Evolutionary conservation across 1,139 yeast species (phyloP), one percentile per base, ranked within the genome.

Genomic region (Wickerhamomyces sp.): DNA sequence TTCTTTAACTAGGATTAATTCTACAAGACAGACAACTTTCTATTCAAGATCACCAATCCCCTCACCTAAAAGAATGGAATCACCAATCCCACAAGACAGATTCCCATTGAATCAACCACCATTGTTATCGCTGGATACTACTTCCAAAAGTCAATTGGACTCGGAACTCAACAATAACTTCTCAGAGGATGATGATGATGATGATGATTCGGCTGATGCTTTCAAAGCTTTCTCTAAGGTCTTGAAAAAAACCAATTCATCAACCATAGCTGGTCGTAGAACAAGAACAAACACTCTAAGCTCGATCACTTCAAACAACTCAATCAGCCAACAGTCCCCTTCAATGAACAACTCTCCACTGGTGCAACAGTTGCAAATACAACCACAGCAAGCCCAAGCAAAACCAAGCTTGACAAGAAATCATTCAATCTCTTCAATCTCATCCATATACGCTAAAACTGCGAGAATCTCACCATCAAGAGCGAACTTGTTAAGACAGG

Each of bases 181-280:
- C n/a, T 39, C 42, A 10, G 50, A 44, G 13, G 55, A 18, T 3
- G 23, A 44, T 15, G 55, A 18, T 3, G 23, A 44, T 15, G 55
- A 49, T 2, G 46, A 50, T 5, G 43, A 44, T 9, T 49, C 49
- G 10, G 57, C 49, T 7, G 57, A 53, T 42, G 62, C 62, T 1
- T 42, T 54, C 26, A 49, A 52, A 31, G 61, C 62, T 6, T 58
- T 58, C 34, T 53, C 56, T 7, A 49, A 47, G 36, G 55, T 53
- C 4, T 48, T 58, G 1, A 51, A 46, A 27, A 50, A 43, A 14
- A 15, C 40, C 27, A 29, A 26, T 8, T 27, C 44, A 13, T 11
- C 15, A 10, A 26, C 31, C 13, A 45, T 41, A 10, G n/a, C 37
- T 10, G 38, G 52, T 13, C 50, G 61, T 9, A 56, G 57, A 39